Conservation (phyloP, 768 basidiomycete genomes). For the Collybia sp. region DNA sequence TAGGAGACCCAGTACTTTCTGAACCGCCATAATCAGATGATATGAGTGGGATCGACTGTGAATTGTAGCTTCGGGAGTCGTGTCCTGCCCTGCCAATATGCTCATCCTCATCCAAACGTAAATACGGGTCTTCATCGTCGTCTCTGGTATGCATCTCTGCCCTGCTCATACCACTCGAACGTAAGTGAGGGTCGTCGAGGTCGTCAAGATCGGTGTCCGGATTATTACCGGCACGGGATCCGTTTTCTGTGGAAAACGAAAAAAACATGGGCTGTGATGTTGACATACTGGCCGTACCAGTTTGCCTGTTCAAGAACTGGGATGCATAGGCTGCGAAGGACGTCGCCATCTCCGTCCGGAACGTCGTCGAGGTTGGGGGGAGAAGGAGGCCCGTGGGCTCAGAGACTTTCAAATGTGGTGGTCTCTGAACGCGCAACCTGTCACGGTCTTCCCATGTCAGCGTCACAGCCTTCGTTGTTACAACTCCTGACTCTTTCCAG, state of each 20-base stretch:
- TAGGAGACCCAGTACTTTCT: constrained; percentile 32
- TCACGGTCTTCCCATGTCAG: not conserved
- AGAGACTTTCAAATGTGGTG: not conserved
- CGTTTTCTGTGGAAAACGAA: constrained; percentile 79
- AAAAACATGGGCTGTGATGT: constrained; percentile 83
- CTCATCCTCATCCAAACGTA: constrained; percentile 68
- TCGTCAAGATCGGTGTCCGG: constrained; percentile 59
- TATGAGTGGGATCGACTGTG: constrained; percentile 33
- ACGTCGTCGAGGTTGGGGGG: constrained; percentile 10
- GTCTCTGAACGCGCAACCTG: not conserved
- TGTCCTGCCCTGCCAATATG: constrained; percentile 26
- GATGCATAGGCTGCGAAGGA: constrained; percentile 83
- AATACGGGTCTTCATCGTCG: constrained; percentile 74
- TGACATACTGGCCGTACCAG: constrained; percentile 43
- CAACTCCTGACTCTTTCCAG: too few relatives aligned
- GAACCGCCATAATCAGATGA: constrained; percentile 24
- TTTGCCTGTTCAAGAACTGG: constrained; percentile 68
- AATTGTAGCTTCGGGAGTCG: constrained; percentile 20
- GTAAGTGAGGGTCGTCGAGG: constrained; percentile 73
- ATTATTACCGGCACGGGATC: constrained; percentile 44
- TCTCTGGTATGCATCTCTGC: constrained; percentile 24
- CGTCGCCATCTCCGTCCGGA: constrained; percentile 39
- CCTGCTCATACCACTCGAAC: constrained; percentile 30
- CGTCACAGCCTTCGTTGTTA: too few relatives aligned
- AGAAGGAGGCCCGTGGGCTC: constrained; percentile 1